These are phyloP conservation scores for Phytophthora crassamura DNA, from an alignment of 352 stramenopile species.

Conservation along the genomic window DNA sequence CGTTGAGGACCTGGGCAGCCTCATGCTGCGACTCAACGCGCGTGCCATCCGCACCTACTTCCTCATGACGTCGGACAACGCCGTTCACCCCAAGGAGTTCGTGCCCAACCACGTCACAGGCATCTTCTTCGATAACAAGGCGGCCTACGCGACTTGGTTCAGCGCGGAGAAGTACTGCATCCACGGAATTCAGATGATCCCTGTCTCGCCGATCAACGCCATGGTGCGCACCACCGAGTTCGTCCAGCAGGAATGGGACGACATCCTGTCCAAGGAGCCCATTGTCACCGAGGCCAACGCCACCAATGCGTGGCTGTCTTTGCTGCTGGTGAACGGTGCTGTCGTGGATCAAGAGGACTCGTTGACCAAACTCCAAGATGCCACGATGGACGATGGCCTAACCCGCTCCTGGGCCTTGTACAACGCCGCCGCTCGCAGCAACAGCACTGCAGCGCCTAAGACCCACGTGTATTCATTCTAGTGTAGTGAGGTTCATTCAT, in stretches of 20 bases:
- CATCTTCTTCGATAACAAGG: constrained; percentile 85
- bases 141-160: constrained; percentile 81
- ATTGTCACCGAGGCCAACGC: constrained; percentile 53
- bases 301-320: too few species aligned
- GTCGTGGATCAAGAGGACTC: constrained; percentile 57
- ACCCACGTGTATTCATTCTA: background rate
- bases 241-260: constrained; percentile 76
- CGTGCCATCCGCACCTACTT: constrained; percentile 78
- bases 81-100: constrained; percentile 67
- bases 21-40: constrained; percentile 74
- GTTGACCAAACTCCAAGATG: constrained; percentile 44
- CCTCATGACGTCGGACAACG: constrained; percentile 67
- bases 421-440: constrained; percentile 45
- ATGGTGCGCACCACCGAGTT: constrained; percentile 68
- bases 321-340: constrained; percentile 74
- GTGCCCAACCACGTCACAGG: constrained; percentile 80
- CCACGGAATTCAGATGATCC: constrained; percentile 87
- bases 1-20: constrained; percentile 65
- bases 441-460: constrained; percentile 2
- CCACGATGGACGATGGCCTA: constrained; percentile 69
- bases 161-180: constrained; percentile 79
- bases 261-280: constrained; percentile 66
- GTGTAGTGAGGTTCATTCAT: background rate
- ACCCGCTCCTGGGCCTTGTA: constrained; percentile 75
- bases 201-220: constrained; percentile 75